Evolutionary conservation across 306 rosid genomes (phyloP).

Genomic region (Heteromeles arbutifolia): DNA sequence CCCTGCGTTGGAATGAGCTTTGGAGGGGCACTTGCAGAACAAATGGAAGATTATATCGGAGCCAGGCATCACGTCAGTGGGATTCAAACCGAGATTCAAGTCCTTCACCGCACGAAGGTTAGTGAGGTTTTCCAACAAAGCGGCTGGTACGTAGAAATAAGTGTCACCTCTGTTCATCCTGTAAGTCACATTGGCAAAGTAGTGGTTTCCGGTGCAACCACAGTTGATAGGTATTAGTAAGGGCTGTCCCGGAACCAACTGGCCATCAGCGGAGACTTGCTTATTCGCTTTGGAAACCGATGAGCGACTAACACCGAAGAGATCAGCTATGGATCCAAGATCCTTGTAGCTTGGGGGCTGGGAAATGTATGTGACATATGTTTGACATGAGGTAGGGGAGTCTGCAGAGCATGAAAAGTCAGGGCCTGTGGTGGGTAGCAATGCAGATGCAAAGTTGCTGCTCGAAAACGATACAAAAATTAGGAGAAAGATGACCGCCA

Average conservation of each 20-base stretch:
- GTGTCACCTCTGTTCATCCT: slow-evolving; percentile 34
- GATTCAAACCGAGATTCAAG: slow-evolving; percentile 30
- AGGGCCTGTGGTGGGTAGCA: slow-evolving; percentile 24
- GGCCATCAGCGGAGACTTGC: slow-evolving; percentile 8
- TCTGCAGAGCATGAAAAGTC: slow-evolving; percentile 44
- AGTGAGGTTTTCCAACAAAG: slow-evolving; percentile 45
- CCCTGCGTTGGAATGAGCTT: slow-evolving; percentile 22
- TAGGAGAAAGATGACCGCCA: neutral
- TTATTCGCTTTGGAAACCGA: slow-evolving; percentile 52
- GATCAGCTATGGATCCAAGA: slow-evolving; percentile 34
- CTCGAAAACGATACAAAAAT: neutral
- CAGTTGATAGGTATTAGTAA: slow-evolving; percentile 54
- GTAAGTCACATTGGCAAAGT: slow-evolving; percentile 47
- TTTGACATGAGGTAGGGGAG: slow-evolving; percentile 34
- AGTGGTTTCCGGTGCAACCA: slow-evolving; percentile 41
- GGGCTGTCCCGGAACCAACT: slow-evolving; percentile 34
- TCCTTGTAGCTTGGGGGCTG: slow-evolving; percentile 31
- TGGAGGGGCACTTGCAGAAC: slow-evolving; percentile 62
- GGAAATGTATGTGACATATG: slow-evolving; percentile 52
- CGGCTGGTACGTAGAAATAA: slow-evolving; percentile 25
- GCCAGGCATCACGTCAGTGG: slow-evolving; percentile 23
- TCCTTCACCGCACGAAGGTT: slow-evolving; percentile 16
- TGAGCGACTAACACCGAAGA: slow-evolving; percentile 40
- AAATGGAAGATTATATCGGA: slow-evolving; percentile 41
- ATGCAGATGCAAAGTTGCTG: neutral